Evolutionary conservation across 139 green algal species (phyloP), one percentile per base, ranked within the genome.

Genomic region (Pseudopediastrum boryanum): DNA sequence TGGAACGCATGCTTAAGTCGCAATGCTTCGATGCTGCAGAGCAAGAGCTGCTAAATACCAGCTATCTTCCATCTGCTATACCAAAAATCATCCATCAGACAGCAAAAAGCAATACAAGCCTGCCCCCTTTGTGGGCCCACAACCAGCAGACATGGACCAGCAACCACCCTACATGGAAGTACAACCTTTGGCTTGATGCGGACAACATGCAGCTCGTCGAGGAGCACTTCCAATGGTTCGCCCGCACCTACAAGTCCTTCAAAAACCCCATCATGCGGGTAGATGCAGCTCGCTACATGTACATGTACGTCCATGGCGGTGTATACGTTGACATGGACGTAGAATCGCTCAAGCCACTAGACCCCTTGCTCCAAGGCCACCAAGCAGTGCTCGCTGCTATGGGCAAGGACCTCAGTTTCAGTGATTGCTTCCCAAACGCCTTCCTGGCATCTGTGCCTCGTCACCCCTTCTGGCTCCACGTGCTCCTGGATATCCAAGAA

Each of bases 251-350:
- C 52, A 54, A 59, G 38, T 48, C 52, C 23, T 78, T 70, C 56
- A 54, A 54, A 1, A 78, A 70, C 41, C 71, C 42, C 16, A 56
- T 78, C n/a, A 54, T 70, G 42, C 71, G 71, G n/a, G 58, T 41
- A 6, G 71, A 78, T 38, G 35, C 69, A 13, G 33, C 56, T 12
- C 71, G 71, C 19, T 78, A 78, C 39, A 78, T 78, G 71, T 48
- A 70, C 35, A 43, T 78, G 44, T 78, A 78, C 54, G 69, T 61
- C 27, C 27, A 70, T 43, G 71, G 71, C 4, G 71, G 71, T 27
- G 71, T 78, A 19, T 78, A 78, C 36, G 21, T 78, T 16, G 71
- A 78, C 27, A 56, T 56, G 9, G 71, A 78, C 31, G 71, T 78
- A 25, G 7, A 27, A 66, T 31, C 39, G 7, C 10, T 16, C 36